Evolutionary conservation across 345 rosid genomes (phyloP).

Genomic region (Pelargonium nanum): DNA sequence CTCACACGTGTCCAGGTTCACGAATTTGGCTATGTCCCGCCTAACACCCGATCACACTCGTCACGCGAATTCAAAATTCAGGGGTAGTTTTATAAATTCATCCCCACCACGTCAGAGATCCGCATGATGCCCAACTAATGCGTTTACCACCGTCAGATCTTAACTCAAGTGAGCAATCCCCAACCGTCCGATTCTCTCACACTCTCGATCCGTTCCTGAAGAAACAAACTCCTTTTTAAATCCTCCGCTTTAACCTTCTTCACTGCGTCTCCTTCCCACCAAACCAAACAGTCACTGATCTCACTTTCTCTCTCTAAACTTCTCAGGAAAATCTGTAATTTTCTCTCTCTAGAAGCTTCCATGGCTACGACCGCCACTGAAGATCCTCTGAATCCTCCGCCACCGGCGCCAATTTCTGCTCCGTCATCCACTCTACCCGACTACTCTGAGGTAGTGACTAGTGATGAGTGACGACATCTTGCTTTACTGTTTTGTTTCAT

Average conservation of each 20-base stretch:
- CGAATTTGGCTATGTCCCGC: no score
- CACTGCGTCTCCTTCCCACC: neutral
- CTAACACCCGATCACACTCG: no score
- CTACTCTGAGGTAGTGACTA: slow-evolving; percentile 30
- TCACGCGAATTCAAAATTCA: neutral
- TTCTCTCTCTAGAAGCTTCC: neutral
- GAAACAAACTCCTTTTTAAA: slow-evolving; percentile 16
- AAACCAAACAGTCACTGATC: neutral
- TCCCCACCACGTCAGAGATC: slow-evolving; percentile 24
- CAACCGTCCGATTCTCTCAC: slow-evolving; percentile 18
- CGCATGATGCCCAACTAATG: neutral
- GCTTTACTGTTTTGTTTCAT: neutral
- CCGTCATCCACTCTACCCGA: slow-evolving; percentile 14
- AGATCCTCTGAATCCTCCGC: slow-evolving; percentile 6
- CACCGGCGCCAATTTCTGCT: neutral
- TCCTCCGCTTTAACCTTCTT: slow-evolving; percentile 7
- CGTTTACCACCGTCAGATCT: slow-evolving; percentile 10
- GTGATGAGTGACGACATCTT: no score
- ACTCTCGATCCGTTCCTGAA: neutral
- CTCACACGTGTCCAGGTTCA: no score
- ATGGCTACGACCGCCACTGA: slow-evolving; percentile 3
- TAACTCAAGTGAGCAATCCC: slow-evolving; percentile 4
- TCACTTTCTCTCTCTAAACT: neutral
- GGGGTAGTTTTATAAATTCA: neutral
- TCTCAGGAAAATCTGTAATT: no score